Conservation (phyloP, 495 filamentous ascomycete genomes). For the Aspergillus sclerotioniger region DNA sequence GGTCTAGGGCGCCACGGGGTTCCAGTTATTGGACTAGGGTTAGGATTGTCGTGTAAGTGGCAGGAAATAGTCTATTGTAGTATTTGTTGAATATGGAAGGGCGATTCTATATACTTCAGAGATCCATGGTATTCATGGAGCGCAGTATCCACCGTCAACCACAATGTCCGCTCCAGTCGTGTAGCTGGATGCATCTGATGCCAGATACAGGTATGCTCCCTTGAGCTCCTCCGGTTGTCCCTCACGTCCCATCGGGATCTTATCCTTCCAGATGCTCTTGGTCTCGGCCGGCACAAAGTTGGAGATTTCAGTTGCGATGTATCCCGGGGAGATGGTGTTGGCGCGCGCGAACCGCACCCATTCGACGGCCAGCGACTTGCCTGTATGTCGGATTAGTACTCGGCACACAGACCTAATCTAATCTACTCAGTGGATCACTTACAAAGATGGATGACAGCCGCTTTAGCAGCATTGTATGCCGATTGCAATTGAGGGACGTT, state of each 20-base stretch:
- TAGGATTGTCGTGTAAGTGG: too few relatives aligned
- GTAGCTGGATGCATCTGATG: slow-evolving; percentile 78
- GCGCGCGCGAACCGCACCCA: slow-evolving; percentile 83
- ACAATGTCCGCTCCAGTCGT: slow-evolving; percentile 76
- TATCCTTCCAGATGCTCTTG: slow-evolving; percentile 73
- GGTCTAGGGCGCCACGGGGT: too few relatives aligned
- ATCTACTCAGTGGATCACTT: slow-evolving; percentile 32
- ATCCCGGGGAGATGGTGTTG: slow-evolving; percentile 83
- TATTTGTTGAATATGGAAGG: neutral
- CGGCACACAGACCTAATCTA: too few relatives aligned
- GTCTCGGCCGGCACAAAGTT: slow-evolving; percentile 66
- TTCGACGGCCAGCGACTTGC: slow-evolving; percentile 76
- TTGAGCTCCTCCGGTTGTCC: slow-evolving; percentile 70
- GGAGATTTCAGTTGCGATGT: slow-evolving; percentile 82
- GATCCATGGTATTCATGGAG: slow-evolving; percentile 28
- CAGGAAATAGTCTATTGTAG: too few relatives aligned
- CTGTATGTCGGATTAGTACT: slow-evolving; percentile 26
- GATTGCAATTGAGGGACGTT: slow-evolving; percentile 86
- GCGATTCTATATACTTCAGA: neutral
- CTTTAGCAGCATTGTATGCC: slow-evolving; percentile 86
- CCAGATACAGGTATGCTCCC: slow-evolving; percentile 85
- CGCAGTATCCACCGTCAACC: slow-evolving; percentile 61
- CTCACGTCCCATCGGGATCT: slow-evolving; percentile 74
- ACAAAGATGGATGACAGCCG: slow-evolving; percentile 82
- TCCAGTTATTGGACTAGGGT: too few relatives aligned